A percentile compares a stretch with the other conserved stretches of the same genome.
phyloP scores from a whole-genome alignment of 2,329 filamentous ascomycete species.

The Alternaria solani region DNA sequence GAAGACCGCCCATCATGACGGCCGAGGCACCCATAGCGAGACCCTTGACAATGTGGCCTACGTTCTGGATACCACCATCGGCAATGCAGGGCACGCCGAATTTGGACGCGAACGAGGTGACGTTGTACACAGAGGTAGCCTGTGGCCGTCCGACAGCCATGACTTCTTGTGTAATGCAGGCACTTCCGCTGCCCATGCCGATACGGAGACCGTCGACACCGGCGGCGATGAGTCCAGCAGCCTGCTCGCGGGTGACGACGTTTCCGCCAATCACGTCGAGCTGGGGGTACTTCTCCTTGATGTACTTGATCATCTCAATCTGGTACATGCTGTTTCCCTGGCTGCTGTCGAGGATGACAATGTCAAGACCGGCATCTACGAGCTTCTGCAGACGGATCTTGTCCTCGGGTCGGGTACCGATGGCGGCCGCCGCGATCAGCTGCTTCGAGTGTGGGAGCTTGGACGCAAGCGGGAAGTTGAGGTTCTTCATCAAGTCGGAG shows the following conservation, averaged over 20 bases:
- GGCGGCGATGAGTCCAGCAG: slow-evolving; percentile 87
- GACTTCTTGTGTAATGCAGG: slow-evolving; percentile 99
- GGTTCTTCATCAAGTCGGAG: slow-evolving; percentile 98
- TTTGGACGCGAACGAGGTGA: slow-evolving; percentile 85
- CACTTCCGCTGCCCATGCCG: slow-evolving; percentile 97
- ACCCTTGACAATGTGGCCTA: slow-evolving; percentile 98
- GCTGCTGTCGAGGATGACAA: slow-evolving; percentile 93
- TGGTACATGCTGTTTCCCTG: slow-evolving; percentile 99
- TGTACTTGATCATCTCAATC: slow-evolving; percentile 96
- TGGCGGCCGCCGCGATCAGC: slow-evolving; percentile 91
- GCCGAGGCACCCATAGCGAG: slow-evolving; percentile 92
- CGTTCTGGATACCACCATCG: slow-evolving; percentile 96
- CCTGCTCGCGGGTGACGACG: slow-evolving; percentile 97
- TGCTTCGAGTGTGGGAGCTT: slow-evolving; percentile 98
- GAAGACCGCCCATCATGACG: slow-evolving; percentile 98
- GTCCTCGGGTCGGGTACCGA: slow-evolving; percentile 94
- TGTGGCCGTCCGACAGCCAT: slow-evolving; percentile 99
- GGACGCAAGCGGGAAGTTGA: slow-evolving; percentile 94
- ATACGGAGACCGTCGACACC: slow-evolving; percentile 97
- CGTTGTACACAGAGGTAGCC: slow-evolving; percentile 89
- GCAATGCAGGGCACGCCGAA: slow-evolving; percentile 99
- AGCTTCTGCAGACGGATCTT: slow-evolving; percentile 85
- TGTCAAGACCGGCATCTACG: slow-evolving; percentile 92
- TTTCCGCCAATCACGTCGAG: slow-evolving; percentile 98
- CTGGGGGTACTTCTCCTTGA: slow-evolving; percentile 84